These are phyloP conservation scores for Didymosphaeria variabile DNA, from an alignment of 2,329 filamentous ascomycete species.

Conservation along the genomic window DNA sequence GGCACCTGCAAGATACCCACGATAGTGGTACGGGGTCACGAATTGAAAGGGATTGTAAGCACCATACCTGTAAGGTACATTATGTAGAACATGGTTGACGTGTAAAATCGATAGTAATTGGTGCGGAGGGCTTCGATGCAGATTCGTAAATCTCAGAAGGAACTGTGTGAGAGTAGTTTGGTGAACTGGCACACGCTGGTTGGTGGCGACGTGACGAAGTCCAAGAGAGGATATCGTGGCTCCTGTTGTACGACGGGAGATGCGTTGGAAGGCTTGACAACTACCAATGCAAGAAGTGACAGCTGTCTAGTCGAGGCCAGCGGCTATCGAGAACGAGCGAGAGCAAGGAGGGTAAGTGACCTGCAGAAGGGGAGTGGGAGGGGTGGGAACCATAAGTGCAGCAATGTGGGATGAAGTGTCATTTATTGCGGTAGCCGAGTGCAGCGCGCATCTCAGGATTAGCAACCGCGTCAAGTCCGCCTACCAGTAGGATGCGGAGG, in stretches of 20 bases:
- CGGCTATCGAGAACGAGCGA: slow-evolving; percentile 43
- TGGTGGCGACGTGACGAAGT: slow-evolving; percentile 41
- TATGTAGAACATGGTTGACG: slow-evolving; percentile 53
- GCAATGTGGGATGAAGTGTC: slow-evolving; percentile 49
- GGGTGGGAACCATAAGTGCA: slow-evolving; percentile 46
- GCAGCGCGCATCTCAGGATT: slow-evolving; percentile 49
- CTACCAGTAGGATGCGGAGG: slow-evolving; percentile 63
- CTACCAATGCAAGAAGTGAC: slow-evolving; percentile 49
- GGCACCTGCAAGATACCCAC: slow-evolving; percentile 19
- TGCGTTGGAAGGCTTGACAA: slow-evolving; percentile 42
- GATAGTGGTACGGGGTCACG: slow-evolving; percentile 20
- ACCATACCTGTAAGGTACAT: slow-evolving; percentile 55
- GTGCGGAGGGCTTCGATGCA: slow-evolving; percentile 37
- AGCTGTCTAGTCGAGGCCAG: slow-evolving; percentile 43
- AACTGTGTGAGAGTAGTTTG: slow-evolving; percentile 33
- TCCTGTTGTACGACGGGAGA: slow-evolving; percentile 48
- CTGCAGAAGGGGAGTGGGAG: slow-evolving; percentile 48
- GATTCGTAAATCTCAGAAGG: slow-evolving; percentile 34
- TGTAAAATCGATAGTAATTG: slow-evolving; percentile 34
- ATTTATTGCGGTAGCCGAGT: slow-evolving; percentile 53
- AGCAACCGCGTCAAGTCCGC: slow-evolving; percentile 49
- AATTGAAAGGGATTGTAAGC: slow-evolving; percentile 23
- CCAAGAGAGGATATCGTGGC: slow-evolving; percentile 44
- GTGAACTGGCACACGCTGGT: slow-evolving; percentile 46
- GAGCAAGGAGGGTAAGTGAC: slow-evolving; percentile 48